phyloP scores from a whole-genome alignment of 2,329 filamentous ascomycete species.

The Elsinoe arachidis region DNA sequence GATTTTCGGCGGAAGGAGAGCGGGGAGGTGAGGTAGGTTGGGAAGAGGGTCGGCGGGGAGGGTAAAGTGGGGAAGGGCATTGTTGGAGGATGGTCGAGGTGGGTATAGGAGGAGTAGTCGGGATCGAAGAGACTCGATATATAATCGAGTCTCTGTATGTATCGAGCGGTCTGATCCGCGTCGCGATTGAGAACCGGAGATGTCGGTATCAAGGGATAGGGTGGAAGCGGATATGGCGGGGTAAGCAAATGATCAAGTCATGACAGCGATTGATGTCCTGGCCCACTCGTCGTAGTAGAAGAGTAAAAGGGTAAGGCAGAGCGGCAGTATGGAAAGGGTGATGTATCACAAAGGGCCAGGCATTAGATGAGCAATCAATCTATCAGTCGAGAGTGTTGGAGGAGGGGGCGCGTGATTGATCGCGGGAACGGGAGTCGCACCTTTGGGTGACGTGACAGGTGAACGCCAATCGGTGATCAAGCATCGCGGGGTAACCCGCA shows the following conservation, averaged over 20 bases:
- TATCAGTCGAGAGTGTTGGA: not conserved
- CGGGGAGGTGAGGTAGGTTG: constrained; percentile 43
- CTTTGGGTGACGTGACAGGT: not conserved
- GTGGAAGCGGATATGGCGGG: not conserved
- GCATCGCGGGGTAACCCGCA: not conserved
- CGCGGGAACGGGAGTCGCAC: constrained; percentile 6
- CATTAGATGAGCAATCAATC: constrained; percentile 5
- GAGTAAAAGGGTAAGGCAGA: not conserved
- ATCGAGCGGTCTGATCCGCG: not conserved
- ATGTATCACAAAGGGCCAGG: not conserved
- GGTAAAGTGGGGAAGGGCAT: constrained; percentile 23
- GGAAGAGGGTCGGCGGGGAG: constrained; percentile 36
- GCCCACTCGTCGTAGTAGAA: not conserved
- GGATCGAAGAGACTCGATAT: no score
- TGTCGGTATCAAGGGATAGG: not conserved
- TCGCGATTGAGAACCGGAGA: not conserved
- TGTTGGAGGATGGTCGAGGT: not conserved
- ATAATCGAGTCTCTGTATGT: not conserved
- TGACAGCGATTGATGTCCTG: not conserved
- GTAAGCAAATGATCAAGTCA: not conserved
- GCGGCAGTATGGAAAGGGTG: not conserved
- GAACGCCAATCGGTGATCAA: constrained; percentile 7
- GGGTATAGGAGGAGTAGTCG: not conserved
- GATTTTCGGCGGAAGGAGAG: constrained; percentile 40
- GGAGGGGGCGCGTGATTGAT: constrained; percentile 5